These are phyloP conservation scores for Gymnopilus dilepis DNA, from an alignment of 768 basidiomycete genomes.

Conservation along the genomic window DNA sequence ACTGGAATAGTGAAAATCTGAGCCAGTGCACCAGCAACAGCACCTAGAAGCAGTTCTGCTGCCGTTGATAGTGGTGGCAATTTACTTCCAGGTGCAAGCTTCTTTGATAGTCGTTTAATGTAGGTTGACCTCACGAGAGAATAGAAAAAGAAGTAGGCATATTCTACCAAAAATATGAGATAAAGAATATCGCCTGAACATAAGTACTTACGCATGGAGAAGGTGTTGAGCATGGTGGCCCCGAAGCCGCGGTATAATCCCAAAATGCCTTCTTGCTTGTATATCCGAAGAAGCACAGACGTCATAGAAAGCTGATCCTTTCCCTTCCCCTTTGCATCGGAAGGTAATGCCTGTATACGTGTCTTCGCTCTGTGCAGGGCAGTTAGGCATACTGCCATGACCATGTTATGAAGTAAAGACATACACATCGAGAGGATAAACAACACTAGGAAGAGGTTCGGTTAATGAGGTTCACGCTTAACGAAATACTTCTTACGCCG, in stretches of 20 bases:
- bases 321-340: slow-evolving; percentile 50
- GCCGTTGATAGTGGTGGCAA: slow-evolving; percentile 69
- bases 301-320: slow-evolving; percentile 65
- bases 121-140: slow-evolving; percentile 87
- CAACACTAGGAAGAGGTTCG: slow-evolving; percentile 58
- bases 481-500: slow-evolving; percentile 67
- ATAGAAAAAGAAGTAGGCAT: slow-evolving; percentile 99
- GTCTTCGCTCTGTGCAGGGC: slow-evolving; percentile 78
- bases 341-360: slow-evolving; percentile 82
- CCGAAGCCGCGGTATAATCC: slow-evolving; percentile 93
- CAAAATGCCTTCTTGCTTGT: slow-evolving; percentile 77
- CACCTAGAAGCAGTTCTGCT: slow-evolving; percentile 87
- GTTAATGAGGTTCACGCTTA: slow-evolving; percentile 10
- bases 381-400: neutral
- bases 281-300: slow-evolving; percentile 68
- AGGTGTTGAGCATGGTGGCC: slow-evolving; percentile 98
- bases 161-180: slow-evolving; percentile 59
- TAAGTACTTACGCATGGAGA: slow-evolving; percentile 85
- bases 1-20: slow-evolving; percentile 99
- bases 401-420: slow-evolving; percentile 37
- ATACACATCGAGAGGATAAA: slow-evolving; percentile 95
- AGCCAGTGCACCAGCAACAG: slow-evolving; percentile 90
- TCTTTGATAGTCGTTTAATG: slow-evolving; percentile 68
- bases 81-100: slow-evolving; percentile 64
- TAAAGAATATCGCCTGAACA: slow-evolving; percentile 5